Percentiles rank a stretch among this genome's conserved stretches.
Conservation (phyloP, 495 filamentous ascomycete genomes). For the Xylaria bambusicola region DNA sequence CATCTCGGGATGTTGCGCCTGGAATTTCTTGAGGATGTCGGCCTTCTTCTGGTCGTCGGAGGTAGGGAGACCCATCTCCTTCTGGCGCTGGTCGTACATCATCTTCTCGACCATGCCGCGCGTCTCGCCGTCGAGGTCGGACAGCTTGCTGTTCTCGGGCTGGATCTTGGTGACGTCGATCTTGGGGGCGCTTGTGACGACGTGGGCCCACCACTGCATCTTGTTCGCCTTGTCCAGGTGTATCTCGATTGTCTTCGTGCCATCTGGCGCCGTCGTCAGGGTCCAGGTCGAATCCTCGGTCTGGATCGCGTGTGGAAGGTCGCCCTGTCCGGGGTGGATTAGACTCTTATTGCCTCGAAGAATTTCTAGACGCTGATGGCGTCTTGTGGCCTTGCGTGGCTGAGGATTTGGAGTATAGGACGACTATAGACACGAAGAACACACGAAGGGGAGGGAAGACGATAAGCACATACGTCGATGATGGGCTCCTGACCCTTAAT, state of each 20-base stretch:
- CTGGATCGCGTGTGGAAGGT: slow-evolving; percentile 76
- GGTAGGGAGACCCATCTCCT: slow-evolving; percentile 80
- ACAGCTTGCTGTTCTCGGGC: slow-evolving; percentile 86
- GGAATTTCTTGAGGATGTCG: slow-evolving; percentile 90
- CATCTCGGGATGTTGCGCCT: slow-evolving; percentile 74
- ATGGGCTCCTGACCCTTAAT: slow-evolving; percentile 88
- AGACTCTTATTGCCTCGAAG: background rate
- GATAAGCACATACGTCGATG: slow-evolving; percentile 64
- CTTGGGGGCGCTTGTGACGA: slow-evolving; percentile 77
- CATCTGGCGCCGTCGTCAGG: slow-evolving; percentile 64
- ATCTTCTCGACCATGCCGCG: slow-evolving; percentile 99
- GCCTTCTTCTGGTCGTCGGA: slow-evolving; percentile 92
- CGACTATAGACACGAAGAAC: too few relatives aligned
- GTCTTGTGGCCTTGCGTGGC: too few relatives aligned
- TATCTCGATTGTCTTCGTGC: slow-evolving; percentile 75
- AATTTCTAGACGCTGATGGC: too few relatives aligned
- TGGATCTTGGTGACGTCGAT: slow-evolving; percentile 95
- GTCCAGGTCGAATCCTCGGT: slow-evolving; percentile 95
- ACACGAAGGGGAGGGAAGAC: background rate
- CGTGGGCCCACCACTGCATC: slow-evolving; percentile 97
- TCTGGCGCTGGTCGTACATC: slow-evolving; percentile 99
- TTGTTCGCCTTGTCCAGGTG: slow-evolving; percentile 97
- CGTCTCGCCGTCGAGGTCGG: slow-evolving; percentile 94
- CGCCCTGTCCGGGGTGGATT: slow-evolving; percentile 58
- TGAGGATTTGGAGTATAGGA: too few relatives aligned